These are phyloP conservation scores for Cryptococcus maquisensis DNA, from an alignment of 1,284 basidiomycete species.

Conservation along the genomic window DNA sequence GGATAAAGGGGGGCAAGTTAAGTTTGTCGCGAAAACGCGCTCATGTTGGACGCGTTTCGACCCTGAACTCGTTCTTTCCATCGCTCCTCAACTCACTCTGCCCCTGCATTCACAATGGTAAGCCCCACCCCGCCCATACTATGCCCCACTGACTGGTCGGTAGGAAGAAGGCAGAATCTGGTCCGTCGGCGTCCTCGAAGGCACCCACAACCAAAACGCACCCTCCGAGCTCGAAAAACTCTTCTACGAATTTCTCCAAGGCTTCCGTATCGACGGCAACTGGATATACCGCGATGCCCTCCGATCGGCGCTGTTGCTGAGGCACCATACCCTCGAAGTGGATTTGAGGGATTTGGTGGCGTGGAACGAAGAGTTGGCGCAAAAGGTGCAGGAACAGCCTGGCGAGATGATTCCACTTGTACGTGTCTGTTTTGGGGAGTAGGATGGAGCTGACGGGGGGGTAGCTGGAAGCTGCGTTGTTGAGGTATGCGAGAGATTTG, in stretches of 20 bases:
- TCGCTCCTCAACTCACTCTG: neutral
- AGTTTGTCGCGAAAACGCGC: neutral
- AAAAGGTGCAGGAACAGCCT: conserved; percentile 82
- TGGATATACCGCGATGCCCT: conserved; percentile 87
- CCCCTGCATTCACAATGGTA: neutral
- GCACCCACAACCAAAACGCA: conserved; percentile 53
- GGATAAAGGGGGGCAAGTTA: neutral
- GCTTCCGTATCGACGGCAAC: conserved; percentile 80
- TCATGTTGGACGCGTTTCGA: neutral
- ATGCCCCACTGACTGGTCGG: neutral
- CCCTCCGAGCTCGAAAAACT: conserved; percentile 74
- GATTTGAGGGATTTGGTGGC: conserved; percentile 85
- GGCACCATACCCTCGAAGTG: conserved; percentile 87
- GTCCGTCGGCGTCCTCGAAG: conserved; percentile 15
- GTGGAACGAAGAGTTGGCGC: conserved; percentile 90
- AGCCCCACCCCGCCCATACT: neutral
- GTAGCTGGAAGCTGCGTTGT: conserved; percentile 84
- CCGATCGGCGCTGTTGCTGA: conserved; percentile 80
- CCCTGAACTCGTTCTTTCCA: neutral
- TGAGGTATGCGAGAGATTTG: conserved; percentile 72
- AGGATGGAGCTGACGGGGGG: neutral
- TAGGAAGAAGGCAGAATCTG: conserved; percentile 20
- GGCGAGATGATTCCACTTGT: conserved; percentile 87
- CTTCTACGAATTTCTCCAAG: conserved; percentile 76
- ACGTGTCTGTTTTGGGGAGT: conserved; percentile 23